Evolutionary conservation across 768 basidiomycete species (phyloP), one percentile per base, ranked within the genome.

Genomic region (Rhodocollybia butyracea): DNA sequence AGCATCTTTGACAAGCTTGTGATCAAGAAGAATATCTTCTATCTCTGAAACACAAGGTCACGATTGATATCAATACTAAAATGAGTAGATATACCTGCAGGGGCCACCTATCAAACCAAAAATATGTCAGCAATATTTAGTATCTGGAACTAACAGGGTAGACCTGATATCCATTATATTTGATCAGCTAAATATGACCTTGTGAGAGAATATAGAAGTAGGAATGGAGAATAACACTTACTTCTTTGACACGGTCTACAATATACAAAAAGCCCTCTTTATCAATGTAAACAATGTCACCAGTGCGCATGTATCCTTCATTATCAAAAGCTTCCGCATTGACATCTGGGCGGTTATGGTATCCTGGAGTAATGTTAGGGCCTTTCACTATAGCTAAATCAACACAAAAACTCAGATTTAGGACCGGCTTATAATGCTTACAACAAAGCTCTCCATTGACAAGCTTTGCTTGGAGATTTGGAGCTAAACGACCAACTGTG

Each of bases 211-310:
- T 5, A 3, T 8, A 29, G 8, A 2, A 27, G 5, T 29, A 55
- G 31, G 30, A 22, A 45, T 42, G n/a, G 43, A 42, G n/a, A 32
- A 32, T 26, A 55, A 29, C 34, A 45, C 41, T n/a, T 38, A 57
- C 22, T 36, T 41, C 54, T 54, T 57, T 39, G 32, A 57, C 29
- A 31, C 51, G 55, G 43, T 57, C 55, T 30, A 26, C 56, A 40
- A 55, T 26, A 27, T 29, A 53, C 29, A 56, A 6, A 26, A 17
- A 54, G 32, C 55, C 51, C 7, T 53, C 51, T 19, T 42, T 29
- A 15, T 42, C 21, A 7, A 53, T 29, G 7, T 17, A 12, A 7
- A 53, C 51, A 13, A 32, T 32, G 21, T 50, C 47, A 19, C 47
- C 47, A 27, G 47, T 50, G 29, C 32, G 51, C 34, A 53, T 21